Evolutionary conservation across 2,329 filamentous ascomycete species (phyloP), one percentile per base, ranked within the genome.

Genomic region (Eurotiales sp.): DNA sequence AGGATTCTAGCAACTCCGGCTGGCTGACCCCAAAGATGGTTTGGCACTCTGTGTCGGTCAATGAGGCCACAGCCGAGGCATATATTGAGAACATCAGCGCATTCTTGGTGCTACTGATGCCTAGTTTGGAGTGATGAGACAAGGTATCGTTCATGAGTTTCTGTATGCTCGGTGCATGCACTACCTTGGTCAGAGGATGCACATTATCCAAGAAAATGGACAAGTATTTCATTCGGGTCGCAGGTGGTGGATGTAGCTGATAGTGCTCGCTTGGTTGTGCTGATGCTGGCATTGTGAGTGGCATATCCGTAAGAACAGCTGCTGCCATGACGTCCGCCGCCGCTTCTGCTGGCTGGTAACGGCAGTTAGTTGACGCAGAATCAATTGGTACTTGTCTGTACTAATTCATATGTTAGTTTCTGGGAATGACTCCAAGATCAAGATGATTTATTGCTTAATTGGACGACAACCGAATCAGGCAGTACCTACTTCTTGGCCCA

Each of bases 401-500:
- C 29, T 29, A 29, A 29, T 29, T 29, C 6, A 29, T 29, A 29
- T 6, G 6, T 29, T 29, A 29, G 25, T 29, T 6, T 29, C 25
- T 29, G 25, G 11, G 11, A 6, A 6, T 29, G 25, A 29, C 25
- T 6, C 6, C 25, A 11, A 6, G 25, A n/a, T n/a, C n/a, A n/a
- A n/a, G n/a, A n/a, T n/a, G n/a, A n/a, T n/a, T n/a, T n/a, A n/a
- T n/a, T n/a, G n/a, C n/a, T n/a, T n/a, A n/a, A n/a, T 29, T 29
- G 6, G 25, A 29, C 25, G 25, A 6, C 25, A 6, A 29, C 25
- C 6, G 25, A 29, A 11, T 29, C 11, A 11, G 4, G n/a, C n/a
- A n/a, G n/a, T 25, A n/a, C 39, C 3, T 42, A 42, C 39, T 25
- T 43, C 40, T 43, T 43, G 40, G 21, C 40, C 40, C 40, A 43